phyloP scores from a whole-genome alignment of 192 early-diverging fungal species.

The Chytriomyces confervae region DNA sequence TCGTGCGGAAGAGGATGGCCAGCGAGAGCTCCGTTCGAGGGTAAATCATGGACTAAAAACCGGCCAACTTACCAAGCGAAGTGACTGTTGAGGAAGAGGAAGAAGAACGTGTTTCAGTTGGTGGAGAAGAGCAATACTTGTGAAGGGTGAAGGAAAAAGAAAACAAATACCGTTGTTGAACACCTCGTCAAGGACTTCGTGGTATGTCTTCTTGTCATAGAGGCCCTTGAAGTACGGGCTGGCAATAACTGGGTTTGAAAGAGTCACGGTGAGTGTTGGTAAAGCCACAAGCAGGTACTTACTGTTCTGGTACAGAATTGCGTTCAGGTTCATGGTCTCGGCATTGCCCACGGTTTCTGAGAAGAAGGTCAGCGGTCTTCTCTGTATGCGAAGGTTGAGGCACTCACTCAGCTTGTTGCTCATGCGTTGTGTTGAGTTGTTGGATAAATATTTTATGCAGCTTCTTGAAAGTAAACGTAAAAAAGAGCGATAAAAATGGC shows the following conservation, averaged over 20 bases:
- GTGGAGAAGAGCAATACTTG: not conserved
- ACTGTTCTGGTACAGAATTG: constrained; percentile 50
- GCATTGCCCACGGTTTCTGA: constrained; percentile 74
- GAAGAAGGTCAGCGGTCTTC: not conserved
- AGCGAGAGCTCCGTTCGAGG: not conserved
- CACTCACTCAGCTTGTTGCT: too few relatives aligned
- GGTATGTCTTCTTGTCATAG: constrained; percentile 74
- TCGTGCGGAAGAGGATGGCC: too few relatives aligned
- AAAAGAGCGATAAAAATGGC: constrained; percentile 1
- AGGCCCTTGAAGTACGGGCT: constrained; percentile 79
- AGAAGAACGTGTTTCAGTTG: not conserved
- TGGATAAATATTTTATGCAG: not conserved
- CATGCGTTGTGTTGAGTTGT: too few relatives aligned
- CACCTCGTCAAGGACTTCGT: constrained; percentile 80
- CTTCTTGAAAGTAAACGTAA: not conserved
- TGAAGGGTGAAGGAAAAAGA: not conserved
- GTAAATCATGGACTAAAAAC: not conserved
- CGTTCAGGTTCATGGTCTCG: constrained; percentile 83
- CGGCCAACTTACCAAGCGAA: constrained; percentile 31
- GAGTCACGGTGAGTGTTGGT: constrained; percentile 39
- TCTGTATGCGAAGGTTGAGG: too few relatives aligned
- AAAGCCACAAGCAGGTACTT: not conserved
- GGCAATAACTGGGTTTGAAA: constrained; percentile 64
- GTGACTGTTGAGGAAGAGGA: constrained; percentile 26
- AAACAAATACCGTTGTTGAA: constrained; percentile 63